These are phyloP conservation scores for Geranomyces variabilis DNA, from an alignment of 192 early-diverging fungal species.

Conservation along the genomic window DNA sequence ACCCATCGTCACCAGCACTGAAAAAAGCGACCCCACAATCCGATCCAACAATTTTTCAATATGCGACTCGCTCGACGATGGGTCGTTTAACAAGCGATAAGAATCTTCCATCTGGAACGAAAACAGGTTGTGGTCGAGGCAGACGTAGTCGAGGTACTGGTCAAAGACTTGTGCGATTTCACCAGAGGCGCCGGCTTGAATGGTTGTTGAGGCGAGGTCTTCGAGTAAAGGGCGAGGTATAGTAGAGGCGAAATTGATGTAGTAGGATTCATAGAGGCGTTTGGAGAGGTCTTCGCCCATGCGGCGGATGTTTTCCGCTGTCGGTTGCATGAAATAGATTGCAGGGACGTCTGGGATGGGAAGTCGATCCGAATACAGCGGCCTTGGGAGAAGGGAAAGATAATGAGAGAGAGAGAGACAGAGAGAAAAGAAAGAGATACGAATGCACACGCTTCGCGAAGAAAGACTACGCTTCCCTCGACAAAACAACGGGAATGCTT, in stretches of 20 bases:
- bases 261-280: constrained; percentile 93
- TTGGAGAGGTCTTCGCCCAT: constrained; percentile 87
- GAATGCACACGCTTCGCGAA: too few relatives aligned
- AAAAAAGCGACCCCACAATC: constrained; percentile 83
- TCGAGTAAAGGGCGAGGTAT: constrained; percentile 88
- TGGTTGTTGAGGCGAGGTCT: constrained; percentile 86
- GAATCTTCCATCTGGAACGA: constrained; percentile 82
- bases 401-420: background rate
- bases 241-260: constrained; percentile 91
- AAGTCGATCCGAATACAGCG: constrained; percentile 78
- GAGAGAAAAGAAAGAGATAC: background rate
- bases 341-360: constrained; percentile 95
- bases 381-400: too few relatives aligned
- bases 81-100: constrained; percentile 83
- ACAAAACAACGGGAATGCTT: constrained; percentile 10
- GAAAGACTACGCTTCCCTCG: constrained; percentile 19
- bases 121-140: constrained; percentile 90
- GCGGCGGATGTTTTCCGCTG: constrained; percentile 77
- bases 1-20: constrained; percentile 89
- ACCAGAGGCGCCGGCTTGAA: constrained; percentile 70
- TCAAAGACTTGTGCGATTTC: constrained; percentile 91
- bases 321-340: constrained; percentile 94
- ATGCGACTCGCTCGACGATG: constrained; percentile 73
- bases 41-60: constrained; percentile 82
- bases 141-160: constrained; percentile 95